Base-by-base conservation (phyloP, 257 asterid genomes). In the Nicotiana attenuata region DNA sequence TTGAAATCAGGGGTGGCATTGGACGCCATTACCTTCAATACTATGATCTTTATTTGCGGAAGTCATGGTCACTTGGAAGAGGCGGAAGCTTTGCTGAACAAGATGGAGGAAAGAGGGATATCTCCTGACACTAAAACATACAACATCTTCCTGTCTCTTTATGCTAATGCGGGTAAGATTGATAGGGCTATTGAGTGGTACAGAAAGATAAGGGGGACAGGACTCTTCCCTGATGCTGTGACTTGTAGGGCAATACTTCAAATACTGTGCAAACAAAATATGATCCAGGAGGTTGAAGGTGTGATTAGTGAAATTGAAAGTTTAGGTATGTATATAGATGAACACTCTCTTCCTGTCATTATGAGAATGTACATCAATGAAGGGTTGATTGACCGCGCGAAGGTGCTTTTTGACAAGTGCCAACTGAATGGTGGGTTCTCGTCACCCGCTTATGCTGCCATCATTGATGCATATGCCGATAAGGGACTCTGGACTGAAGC, bases 41-140 rank as follows among this genome's bases (percentile, higher is more conserved):
- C 99, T 28, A 93, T 93, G 98, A 96, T 96, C 71, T 87, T 81
- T 84, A 88, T 90, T 78, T 92, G 97, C 84, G 99, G 99, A 73
- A 91, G 91, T 81, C 89, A 87, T 59, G 99, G 98, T 52, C 57
- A 85, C 81, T 85, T 96, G 89, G 90, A 91, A 2, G 99, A 96
- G 88, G 93, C 99, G 8, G 97, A 96, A 87, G 89, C 90, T 41
- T 91, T 95, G 89, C 93, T 92, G 52, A 29, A 84, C 71, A 81
- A 92, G 86, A 95, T 93, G 99, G 94, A 93, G 87, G 97, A 93
- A 84, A 86, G 91, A 80, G 91, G 97, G 50, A 85, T 95, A 83
- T 78, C 81, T 53, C 98, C 98, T 2, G 99, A 95, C 85, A 92
- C 96, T 0, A 95, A 92, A 90, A 95, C 98, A 8, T 93, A 90